Evolutionary conservation across 129 eudicot genomes (phyloP).

Genomic region (Sambucus nigra): DNA sequence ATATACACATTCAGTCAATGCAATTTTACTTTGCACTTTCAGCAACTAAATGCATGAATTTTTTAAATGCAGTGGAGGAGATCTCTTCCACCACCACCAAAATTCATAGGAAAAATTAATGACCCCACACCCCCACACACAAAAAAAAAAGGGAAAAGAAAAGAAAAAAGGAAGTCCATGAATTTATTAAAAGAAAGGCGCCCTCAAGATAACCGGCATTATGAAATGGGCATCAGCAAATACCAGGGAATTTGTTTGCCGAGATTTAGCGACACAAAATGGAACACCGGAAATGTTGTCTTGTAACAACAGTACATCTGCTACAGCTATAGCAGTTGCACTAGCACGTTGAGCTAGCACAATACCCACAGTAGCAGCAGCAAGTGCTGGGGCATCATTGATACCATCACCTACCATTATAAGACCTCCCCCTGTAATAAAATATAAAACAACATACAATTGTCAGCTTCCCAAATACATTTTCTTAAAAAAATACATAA

Average conservation of each 20-base stretch:
- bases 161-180: too few species aligned
- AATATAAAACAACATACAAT: neutral
- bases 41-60: too few species aligned
- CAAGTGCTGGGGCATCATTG: slow-evolving; percentile 97
- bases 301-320: slow-evolving; percentile 83
- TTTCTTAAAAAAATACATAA: neutral
- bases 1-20: too few species aligned
- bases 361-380: slow-evolving; percentile 92
- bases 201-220: too few species aligned
- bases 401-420: slow-evolving; percentile 99
- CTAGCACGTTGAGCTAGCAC: slow-evolving; percentile 98
- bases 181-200: too few species aligned
- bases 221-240: neutral
- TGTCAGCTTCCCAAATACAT: neutral
- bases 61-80: too few species aligned
- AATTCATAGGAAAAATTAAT: too few species aligned
- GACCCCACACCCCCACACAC: too few species aligned
- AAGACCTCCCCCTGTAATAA: slow-evolving; percentile 70
- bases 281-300: slow-evolving; percentile 94
- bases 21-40: too few species aligned
- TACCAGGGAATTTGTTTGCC: slow-evolving; percentile 87
- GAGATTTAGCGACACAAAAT: slow-evolving; percentile 78
- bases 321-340: slow-evolving; percentile 97
- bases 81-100: too few species aligned
- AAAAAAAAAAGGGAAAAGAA: too few species aligned